phyloP scores from a whole-genome alignment of 345 rosid species.

The Trapa incisa region DNA sequence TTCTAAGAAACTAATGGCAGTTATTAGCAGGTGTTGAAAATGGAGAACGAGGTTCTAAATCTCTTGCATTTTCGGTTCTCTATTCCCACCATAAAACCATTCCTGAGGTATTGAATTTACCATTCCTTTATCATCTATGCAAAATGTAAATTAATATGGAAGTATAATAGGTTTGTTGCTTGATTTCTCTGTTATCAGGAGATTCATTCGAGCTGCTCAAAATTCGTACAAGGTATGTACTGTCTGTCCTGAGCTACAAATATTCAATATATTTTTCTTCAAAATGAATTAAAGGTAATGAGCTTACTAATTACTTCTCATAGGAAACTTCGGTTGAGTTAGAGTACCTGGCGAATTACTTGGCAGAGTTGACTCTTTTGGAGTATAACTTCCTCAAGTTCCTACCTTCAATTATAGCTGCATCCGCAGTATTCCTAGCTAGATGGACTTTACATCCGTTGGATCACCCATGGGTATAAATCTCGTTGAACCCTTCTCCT shows the following conservation, averaged over 20 bases:
- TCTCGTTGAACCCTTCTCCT: not conserved
- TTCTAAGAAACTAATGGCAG: conserved; percentile 16
- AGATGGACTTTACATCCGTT: conserved; percentile 75
- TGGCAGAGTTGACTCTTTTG: conserved; percentile 72
- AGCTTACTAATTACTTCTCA: not conserved
- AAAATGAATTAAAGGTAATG: not conserved
- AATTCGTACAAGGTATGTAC: conserved; percentile 46
- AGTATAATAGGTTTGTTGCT: not conserved
- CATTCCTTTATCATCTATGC: conserved; percentile 5
- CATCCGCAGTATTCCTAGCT: conserved; percentile 86
- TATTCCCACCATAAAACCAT: conserved; percentile 72
- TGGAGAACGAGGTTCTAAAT: conserved; percentile 69
- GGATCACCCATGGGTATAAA: conserved; percentile 85
- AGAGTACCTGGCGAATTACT: conserved; percentile 73
- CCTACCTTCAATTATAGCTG: conserved; percentile 72
- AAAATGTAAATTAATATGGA: not conserved
- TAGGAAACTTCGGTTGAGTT: conserved; percentile 55
- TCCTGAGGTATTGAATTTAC: conserved; percentile 51
- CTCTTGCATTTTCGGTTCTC: conserved; percentile 57
- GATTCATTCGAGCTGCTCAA: conserved; percentile 80
- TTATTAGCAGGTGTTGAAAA: conserved; percentile 61
- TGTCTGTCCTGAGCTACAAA: not conserved
- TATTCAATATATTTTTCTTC: not conserved
- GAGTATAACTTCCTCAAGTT: conserved; percentile 65
- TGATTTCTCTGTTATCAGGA: conserved; percentile 34